Base-by-base conservation (phyloP, 805 yeast genomes). In the Pichia scutulata region DNA sequence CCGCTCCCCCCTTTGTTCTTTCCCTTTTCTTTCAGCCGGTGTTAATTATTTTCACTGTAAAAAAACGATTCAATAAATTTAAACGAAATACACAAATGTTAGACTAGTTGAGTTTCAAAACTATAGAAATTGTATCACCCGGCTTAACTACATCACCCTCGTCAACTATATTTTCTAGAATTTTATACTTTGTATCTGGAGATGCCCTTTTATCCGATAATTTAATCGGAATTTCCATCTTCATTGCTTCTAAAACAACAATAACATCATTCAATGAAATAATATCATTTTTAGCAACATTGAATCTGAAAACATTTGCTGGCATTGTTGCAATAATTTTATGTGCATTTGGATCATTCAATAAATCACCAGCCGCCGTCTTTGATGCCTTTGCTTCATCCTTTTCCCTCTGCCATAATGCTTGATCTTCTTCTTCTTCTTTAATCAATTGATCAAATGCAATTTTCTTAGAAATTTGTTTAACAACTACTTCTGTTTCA, bases 241-340 rank as follows among this genome's bases (percentile, higher is more conserved):
- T 67, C 70, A 67, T 67, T 7, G 70, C 67, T 52, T 67, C 70
- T 13, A 67, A 50, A 43, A 67, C 54, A 16, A 65, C 49, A 22
- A 61, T 40, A 18, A 57, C 57, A 48, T 63, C 66, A 22, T 55
- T 59, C 2, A 28, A 41, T 4, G 52, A 44, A 9, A 65, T 47
- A 2, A 33, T 44, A 42, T 58, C 65, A 19, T 63, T 69, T 23
- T 54, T 58, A n/a, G 47, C 49, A 14, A 50, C 51, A 37, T 60
- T 59, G 24, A 67, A 56, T 50, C 66, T 67, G 53, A 65, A 67
- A 19, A 67, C 63, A 53, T 63, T 66, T 2, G 69, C 67, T 13
- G 69, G 57, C 70, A 67, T 67, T 6, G 54, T 55, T 7, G 66
- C 51, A n/a, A 44, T n/a, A 16, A 65, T 52, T 40, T 58, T 59